These are phyloP conservation scores for Scenedesmus sp. DNA, from an alignment of 163 green algal species.

Conservation along the genomic window DNA sequence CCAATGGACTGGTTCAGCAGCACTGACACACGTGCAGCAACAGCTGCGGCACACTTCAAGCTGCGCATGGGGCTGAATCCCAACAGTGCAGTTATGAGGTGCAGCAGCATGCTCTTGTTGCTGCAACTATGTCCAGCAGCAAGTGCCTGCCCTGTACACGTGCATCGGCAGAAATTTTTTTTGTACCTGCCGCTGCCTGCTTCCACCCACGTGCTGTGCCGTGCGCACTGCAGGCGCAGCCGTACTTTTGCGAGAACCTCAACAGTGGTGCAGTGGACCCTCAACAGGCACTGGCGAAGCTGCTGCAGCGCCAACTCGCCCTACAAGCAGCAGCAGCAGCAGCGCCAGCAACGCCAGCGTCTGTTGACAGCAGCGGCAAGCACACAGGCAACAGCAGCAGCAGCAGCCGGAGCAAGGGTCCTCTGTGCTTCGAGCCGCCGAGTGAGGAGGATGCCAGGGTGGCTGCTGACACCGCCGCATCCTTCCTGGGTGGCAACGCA, in stretches of 20 bases:
- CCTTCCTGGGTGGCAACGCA: constrained; percentile 31
- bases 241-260: constrained; percentile 62
- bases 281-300: neutral
- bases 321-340: constrained; percentile 23
- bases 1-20: too few species aligned
- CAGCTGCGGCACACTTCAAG: neutral
- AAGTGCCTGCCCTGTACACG: too few species aligned
- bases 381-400: neutral
- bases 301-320: constrained; percentile 9
- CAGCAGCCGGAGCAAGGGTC: neutral
- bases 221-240: constrained; percentile 58
- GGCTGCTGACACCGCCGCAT: constrained; percentile 15
- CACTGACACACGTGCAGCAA: neutral
- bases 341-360: neutral
- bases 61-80: neutral
- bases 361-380: neutral
- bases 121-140: neutral
- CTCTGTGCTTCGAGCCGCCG: neutral
- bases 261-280: constrained; percentile 68
- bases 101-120: neutral
- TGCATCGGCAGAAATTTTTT: neutral
- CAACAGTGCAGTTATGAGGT: neutral
- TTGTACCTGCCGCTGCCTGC: too few species aligned
- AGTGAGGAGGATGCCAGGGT: neutral
- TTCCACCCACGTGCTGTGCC: too few species aligned